phyloP scores from a whole-genome alignment of 352 stramenopile genomes.

The Phytophthora pisi region DNA sequence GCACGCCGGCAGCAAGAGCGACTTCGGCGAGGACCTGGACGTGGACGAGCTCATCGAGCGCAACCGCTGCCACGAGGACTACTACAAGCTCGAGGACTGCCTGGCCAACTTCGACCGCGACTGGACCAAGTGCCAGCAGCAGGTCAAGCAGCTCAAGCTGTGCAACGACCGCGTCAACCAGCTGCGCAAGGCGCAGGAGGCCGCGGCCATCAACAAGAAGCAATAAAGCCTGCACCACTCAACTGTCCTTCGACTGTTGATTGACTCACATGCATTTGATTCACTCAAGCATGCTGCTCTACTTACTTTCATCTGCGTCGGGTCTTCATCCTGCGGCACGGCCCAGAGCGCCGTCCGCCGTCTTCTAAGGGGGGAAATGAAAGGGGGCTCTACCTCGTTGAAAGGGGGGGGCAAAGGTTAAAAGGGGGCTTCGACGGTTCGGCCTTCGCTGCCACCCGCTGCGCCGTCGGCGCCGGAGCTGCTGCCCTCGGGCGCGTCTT shows the following conservation, averaged over 20 bases:
- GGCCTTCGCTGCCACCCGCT: constrained; percentile 35
- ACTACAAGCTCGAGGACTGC: constrained; percentile 89
- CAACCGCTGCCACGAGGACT: constrained; percentile 82
- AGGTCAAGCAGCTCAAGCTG: constrained; percentile 78
- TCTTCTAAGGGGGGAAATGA: constrained; percentile 34
- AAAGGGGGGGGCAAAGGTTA: constrained; percentile 33
- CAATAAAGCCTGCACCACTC: neutral
- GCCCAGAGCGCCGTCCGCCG: constrained; percentile 6
- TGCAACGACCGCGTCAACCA: constrained; percentile 78
- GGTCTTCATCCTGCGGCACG: constrained; percentile 6
- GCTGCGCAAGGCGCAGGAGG: constrained; percentile 45
- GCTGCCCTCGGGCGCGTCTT: constrained; percentile 47
- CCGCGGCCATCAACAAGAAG: constrained; percentile 24
- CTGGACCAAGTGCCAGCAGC: constrained; percentile 86
- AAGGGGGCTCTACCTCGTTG: constrained; percentile 25
- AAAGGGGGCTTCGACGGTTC: constrained; percentile 81
- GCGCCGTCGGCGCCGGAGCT: constrained; percentile 14
- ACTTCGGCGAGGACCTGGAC: constrained; percentile 80
- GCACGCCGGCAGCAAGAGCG: constrained; percentile 84
- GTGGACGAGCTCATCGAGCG: constrained; percentile 87
- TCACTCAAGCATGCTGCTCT: constrained; percentile 25
- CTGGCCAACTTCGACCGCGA: constrained; percentile 81
- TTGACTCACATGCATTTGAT: constrained; percentile 32
- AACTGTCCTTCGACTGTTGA: too few species aligned
- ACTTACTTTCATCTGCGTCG: constrained; percentile 33